Evolutionary conservation across 2,329 filamentous ascomycete genomes (phyloP), one percentile per base, ranked within the genome.

Genomic region (Colletotrichum acutatum): DNA sequence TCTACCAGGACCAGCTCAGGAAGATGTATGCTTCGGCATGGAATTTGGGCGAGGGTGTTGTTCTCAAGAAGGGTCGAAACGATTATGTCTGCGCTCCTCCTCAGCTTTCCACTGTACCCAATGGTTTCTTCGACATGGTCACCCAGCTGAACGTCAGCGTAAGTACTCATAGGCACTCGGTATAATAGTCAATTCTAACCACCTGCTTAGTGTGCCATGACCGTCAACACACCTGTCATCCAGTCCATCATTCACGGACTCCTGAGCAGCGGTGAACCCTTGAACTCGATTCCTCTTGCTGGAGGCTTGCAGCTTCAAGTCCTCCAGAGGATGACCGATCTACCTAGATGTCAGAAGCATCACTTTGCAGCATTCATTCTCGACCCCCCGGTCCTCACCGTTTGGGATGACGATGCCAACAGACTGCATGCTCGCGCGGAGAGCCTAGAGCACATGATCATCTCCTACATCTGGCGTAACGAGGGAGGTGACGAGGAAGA

Each of bases 351-450:
- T 76, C 87, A 91, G 78, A 90, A 91, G 78, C 89, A 91, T 80
- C 90, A 92, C 74, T 91, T 90, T 77, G 90, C 89, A n/a, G 90
- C 90, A 9, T 92, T 92, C 78, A 88, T 92, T 64, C 84, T 87
- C 72, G 88, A 91, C 74, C 82, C 85, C n/a, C 84, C 84, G 56
- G 83, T 91, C 52, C 80, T 92, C n/a, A 83, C 91, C 5, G 89
- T 91, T 28, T 92, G 90, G 90, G 90, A 91, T 56, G 90, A 92
- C 75, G 86, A 91, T 53, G 88, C 90, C 16, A 85, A 87, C 75
- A 85, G 87, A 69, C 80, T 91, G 19, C 80, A 91, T 12, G 80
- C 83, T 16, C 85, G 90, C 53, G 88, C 86, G 0, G 82, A 85
- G 66, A 82, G 82, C 56, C 84, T 92, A 42, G 88, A 91, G 78